phyloP scores from a whole-genome alignment of 306 rosid genomes.

The Trifolium repens region DNA sequence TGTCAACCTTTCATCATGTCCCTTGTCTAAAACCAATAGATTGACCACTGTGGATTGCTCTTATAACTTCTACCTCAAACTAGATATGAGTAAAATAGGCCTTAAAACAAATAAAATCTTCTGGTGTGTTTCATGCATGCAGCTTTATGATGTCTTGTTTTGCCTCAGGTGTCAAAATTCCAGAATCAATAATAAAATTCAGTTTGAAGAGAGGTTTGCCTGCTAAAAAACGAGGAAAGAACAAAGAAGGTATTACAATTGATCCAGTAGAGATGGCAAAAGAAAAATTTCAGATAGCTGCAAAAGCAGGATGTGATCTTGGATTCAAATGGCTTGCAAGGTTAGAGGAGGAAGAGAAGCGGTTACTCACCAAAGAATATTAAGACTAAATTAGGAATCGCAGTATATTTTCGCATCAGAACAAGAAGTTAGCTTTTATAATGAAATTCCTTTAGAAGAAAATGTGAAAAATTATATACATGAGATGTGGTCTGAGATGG shows the following conservation, averaged over 20 bases:
- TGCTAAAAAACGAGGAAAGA: conserved; percentile 52
- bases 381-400: not conserved
- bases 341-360: conserved; percentile 82
- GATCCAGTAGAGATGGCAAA: conserved; percentile 80
- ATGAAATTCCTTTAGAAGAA: conserved; percentile 1
- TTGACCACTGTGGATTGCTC: not conserved
- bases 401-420: not conserved
- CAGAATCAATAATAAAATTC: conserved; percentile 62
- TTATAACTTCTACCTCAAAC: not conserved
- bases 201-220: conserved; percentile 53
- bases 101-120: conserved; percentile 11
- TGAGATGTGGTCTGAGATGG: not conserved
- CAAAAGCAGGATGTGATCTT: conserved; percentile 81
- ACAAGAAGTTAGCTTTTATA: not conserved
- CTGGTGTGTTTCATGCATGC: conserved; percentile 20
- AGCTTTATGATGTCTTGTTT: conserved; percentile 27
- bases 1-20: not conserved
- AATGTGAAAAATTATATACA: conserved; percentile 4
- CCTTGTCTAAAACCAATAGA: not conserved
- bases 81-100: not conserved
- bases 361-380: conserved; percentile 40
- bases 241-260: conserved; percentile 44
- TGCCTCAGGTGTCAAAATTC: conserved; percentile 73
- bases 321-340: conserved; percentile 88
- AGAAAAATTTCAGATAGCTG: conserved; percentile 82